A percentile compares a stretch with the other conserved stretches of the same genome.
Evolutionary conservation across 108 stramenopile genomes (phyloP).

Genomic region (Fistulifera pelliculosa): DNA sequence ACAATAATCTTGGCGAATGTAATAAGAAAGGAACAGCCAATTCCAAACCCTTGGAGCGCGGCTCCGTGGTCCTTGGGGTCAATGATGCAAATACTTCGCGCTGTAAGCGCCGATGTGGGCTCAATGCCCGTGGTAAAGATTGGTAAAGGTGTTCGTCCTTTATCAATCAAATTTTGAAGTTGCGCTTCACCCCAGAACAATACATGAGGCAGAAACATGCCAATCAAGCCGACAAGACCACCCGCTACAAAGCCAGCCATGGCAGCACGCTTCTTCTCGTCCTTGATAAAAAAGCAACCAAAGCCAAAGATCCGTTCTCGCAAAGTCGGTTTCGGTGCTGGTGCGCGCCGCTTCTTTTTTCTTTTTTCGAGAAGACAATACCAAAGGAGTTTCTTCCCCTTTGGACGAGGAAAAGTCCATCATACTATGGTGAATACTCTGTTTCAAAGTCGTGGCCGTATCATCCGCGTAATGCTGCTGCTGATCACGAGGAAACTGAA

Average conservation of each 20-base stretch:
- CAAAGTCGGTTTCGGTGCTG: no score
- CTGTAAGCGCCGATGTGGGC: slow-evolving; percentile 27
- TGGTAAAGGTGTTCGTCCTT: slow-evolving; percentile 49
- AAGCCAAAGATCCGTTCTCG: no score
- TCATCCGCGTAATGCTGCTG: background rate
- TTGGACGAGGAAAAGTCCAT: background rate
- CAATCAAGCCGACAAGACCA: slow-evolving; percentile 27
- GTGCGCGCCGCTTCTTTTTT: background rate
- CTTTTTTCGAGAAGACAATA: background rate
- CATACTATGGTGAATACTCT: no score
- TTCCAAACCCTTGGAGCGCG: slow-evolving; percentile 19
- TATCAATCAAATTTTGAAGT: slow-evolving; percentile 55
- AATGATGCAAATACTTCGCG: slow-evolving; percentile 37
- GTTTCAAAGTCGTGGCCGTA: no score
- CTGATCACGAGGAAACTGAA: slow-evolving; percentile 13
- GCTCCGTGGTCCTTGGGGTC: slow-evolving; percentile 22
- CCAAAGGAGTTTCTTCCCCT: background rate
- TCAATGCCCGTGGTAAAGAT: slow-evolving; percentile 40
- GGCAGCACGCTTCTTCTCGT: slow-evolving; percentile 32
- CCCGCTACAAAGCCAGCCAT: slow-evolving; percentile 34
- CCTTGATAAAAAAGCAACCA: slow-evolving; percentile 5
- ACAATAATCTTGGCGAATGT: slow-evolving; percentile 36
- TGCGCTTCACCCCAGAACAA: slow-evolving; percentile 66
- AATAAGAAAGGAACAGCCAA: slow-evolving; percentile 29
- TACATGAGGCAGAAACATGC: slow-evolving; percentile 38